A percentile compares a stretch with the other conserved stretches of the same genome.
These are phyloP conservation scores for Phialophora chinensis DNA, from an alignment of 2,329 filamentous ascomycete species.

Conservation along the genomic window DNA sequence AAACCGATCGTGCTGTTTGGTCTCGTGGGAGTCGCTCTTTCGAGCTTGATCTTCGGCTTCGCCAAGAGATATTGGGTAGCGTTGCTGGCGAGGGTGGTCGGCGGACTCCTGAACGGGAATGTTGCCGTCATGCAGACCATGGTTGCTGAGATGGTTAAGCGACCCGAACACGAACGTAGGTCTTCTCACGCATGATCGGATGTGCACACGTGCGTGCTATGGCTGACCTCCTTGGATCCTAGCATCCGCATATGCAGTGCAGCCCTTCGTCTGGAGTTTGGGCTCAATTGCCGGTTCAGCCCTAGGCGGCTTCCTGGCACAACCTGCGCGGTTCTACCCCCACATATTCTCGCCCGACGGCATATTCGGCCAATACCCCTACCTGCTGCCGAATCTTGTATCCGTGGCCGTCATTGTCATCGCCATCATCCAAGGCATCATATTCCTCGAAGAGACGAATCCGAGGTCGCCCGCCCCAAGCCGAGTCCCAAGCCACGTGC, in stretches of 20 bases:
- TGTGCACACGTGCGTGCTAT: background rate
- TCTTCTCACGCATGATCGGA: background rate
- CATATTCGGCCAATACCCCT: conserved; percentile 37
- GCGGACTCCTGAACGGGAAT: conserved; percentile 73
- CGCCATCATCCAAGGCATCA: conserved; percentile 34
- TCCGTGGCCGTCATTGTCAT: conserved; percentile 28
- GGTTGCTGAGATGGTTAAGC: conserved; percentile 72
- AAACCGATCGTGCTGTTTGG: conserved; percentile 48
- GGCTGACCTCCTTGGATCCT: conserved; percentile 8
- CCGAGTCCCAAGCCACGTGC: background rate
- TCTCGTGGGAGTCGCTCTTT: conserved; percentile 48
- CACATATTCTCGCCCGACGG: conserved; percentile 31
- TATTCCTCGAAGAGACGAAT: conserved; percentile 38
- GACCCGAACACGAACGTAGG: conserved; percentile 56
- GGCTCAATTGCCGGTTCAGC: conserved; percentile 35
- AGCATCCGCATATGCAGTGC: conserved; percentile 35
- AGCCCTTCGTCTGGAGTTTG: conserved; percentile 37
- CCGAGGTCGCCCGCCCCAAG: conserved; percentile 15
- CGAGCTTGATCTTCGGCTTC: conserved; percentile 52
- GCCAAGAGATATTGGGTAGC: conserved; percentile 53
- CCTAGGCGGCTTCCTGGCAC: conserved; percentile 35
- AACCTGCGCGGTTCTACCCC: conserved; percentile 35
- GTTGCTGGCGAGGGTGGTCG: conserved; percentile 53
- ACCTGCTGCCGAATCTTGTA: conserved; percentile 37
- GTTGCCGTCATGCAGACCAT: conserved; percentile 76